These are phyloP conservation scores for Naganishia liquefaciens DNA, from an alignment of 1,284 basidiomycete species.

Conservation along the genomic window DNA sequence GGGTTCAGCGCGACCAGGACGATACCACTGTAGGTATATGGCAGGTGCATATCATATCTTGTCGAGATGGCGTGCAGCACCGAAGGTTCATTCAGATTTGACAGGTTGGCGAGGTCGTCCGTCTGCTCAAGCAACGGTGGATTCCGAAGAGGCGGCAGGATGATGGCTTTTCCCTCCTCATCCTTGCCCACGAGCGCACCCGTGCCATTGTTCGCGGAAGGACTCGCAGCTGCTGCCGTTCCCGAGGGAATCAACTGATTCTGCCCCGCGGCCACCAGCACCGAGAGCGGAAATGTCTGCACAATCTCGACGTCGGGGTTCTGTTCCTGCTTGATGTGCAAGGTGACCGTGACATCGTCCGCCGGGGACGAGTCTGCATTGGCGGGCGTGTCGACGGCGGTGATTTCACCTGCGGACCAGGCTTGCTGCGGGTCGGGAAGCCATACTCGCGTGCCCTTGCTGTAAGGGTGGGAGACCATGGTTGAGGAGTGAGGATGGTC, in stretches of 20 bases:
- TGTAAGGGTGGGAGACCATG: constrained; percentile 47
- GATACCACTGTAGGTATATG: constrained; percentile 99
- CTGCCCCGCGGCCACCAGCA: constrained; percentile 41
- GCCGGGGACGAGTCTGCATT: constrained; percentile 27
- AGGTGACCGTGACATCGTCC: constrained; percentile 39
- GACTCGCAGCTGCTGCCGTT: constrained; percentile 4
- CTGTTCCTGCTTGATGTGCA: constrained; percentile 44
- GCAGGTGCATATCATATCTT: constrained; percentile 93
- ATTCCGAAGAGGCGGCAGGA: constrained; percentile 89
- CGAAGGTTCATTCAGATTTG: constrained; percentile 94
- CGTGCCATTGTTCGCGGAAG: neutral
- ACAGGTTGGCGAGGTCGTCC: constrained; percentile 95
- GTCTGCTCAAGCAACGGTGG: constrained; percentile 94
- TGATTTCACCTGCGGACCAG: constrained; percentile 53
- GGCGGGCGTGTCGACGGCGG: constrained; percentile 41
- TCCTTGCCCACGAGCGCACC: constrained; percentile 31
- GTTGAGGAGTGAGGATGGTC: neutral
- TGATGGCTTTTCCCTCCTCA: constrained; percentile 29
- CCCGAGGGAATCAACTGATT: constrained; percentile 24
- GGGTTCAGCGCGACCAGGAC: constrained; percentile 92
- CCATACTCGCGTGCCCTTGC: constrained; percentile 54
- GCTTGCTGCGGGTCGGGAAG: constrained; percentile 49
- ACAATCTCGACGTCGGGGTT: constrained; percentile 39
- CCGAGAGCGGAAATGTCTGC: constrained; percentile 46
- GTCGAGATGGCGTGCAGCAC: constrained; percentile 96